phyloP scores from a whole-genome alignment of 805 yeast genomes.

The Myxozyma melibiosi region DNA sequence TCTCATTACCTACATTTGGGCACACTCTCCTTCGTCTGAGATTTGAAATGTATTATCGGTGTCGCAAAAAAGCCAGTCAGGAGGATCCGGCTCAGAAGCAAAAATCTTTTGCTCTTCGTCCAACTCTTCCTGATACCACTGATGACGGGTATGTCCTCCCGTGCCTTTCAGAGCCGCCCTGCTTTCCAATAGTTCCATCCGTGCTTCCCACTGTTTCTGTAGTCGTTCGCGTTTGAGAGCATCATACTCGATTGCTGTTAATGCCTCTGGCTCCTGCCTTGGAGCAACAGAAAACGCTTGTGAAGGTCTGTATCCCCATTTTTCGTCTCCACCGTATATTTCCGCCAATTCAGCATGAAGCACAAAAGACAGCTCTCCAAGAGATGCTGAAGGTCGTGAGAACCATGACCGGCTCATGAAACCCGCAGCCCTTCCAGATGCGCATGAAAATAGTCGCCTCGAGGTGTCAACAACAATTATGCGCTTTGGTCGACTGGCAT shows the following conservation, averaged over 20 bases:
- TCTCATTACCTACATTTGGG: constrained; percentile 22
- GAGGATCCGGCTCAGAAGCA: constrained; percentile 18
- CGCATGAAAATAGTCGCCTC: constrained; percentile 29
- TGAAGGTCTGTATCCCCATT: constrained; percentile 33
- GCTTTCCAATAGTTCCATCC: neutral
- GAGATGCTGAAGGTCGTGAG: constrained; percentile 18
- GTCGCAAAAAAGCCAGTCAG: constrained; percentile 32
- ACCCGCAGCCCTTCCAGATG: constrained; percentile 35
- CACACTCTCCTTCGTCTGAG: constrained; percentile 28
- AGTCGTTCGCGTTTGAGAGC: constrained; percentile 5
- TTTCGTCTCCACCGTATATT: constrained; percentile 21
- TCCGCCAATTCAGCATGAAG: constrained; percentile 31
- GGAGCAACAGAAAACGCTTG: constrained; percentile 30
- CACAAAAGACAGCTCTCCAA: constrained; percentile 32
- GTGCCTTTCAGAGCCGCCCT: neutral
- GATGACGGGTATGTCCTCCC: neutral
- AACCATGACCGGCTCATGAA: constrained; percentile 33
- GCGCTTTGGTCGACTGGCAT: constrained; percentile 1
- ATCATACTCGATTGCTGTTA: neutral
- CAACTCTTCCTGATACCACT: neutral
- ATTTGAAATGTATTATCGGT: constrained; percentile 21
- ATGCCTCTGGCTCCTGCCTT: constrained; percentile 10
- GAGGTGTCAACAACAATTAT: constrained; percentile 32
- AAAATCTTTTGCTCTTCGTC: constrained; percentile 17
- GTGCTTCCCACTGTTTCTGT: constrained; percentile 2